These are phyloP conservation scores for Aspergillus sparsus DNA, from an alignment of 495 filamentous ascomycete species.

Conservation along the genomic window DNA sequence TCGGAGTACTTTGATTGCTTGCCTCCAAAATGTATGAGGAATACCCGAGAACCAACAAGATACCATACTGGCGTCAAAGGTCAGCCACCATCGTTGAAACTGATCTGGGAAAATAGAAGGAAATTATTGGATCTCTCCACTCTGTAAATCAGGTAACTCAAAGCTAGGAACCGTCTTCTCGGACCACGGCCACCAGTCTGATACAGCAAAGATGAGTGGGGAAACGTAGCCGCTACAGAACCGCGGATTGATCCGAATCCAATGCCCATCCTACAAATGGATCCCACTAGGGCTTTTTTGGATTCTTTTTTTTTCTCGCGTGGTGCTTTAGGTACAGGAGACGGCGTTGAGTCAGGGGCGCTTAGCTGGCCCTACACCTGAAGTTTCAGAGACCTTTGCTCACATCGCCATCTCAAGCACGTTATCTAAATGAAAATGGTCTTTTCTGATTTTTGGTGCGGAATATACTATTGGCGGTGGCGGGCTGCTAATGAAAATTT, in stretches of 20 bases:
- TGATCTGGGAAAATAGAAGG: slow-evolving; percentile 20
- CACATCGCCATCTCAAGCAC: slow-evolving; percentile 6
- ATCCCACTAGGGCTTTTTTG: slow-evolving; percentile 25
- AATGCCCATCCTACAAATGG: slow-evolving; percentile 19
- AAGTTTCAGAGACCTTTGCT: background rate
- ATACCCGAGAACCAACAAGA: slow-evolving; percentile 18
- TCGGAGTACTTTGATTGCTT: slow-evolving; percentile 16
- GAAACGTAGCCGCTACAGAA: slow-evolving; percentile 23
- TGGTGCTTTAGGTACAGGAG: slow-evolving; percentile 15
- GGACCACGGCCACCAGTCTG: slow-evolving; percentile 19
- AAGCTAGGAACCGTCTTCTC: slow-evolving; percentile 27
- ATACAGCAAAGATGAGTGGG: slow-evolving; percentile 24
- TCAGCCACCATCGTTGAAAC: slow-evolving; percentile 20
- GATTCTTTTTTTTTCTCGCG: slow-evolving; percentile 25
- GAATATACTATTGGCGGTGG: slow-evolving; percentile 12
- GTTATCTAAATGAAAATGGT: slow-evolving; percentile 7
- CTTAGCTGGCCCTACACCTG: slow-evolving; percentile 13
- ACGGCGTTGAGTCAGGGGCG: slow-evolving; percentile 15
- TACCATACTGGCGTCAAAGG: slow-evolving; percentile 18
- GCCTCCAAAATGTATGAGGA: slow-evolving; percentile 20
- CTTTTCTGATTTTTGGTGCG: slow-evolving; percentile 17
- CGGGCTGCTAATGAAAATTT: slow-evolving; percentile 4
- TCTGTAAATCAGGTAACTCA: slow-evolving; percentile 12
- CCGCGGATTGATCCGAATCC: slow-evolving; percentile 31
- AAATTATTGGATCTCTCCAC: slow-evolving; percentile 27